Conservation (phyloP, 768 basidiomycete species). For the Daedaleopsis sinensis region DNA sequence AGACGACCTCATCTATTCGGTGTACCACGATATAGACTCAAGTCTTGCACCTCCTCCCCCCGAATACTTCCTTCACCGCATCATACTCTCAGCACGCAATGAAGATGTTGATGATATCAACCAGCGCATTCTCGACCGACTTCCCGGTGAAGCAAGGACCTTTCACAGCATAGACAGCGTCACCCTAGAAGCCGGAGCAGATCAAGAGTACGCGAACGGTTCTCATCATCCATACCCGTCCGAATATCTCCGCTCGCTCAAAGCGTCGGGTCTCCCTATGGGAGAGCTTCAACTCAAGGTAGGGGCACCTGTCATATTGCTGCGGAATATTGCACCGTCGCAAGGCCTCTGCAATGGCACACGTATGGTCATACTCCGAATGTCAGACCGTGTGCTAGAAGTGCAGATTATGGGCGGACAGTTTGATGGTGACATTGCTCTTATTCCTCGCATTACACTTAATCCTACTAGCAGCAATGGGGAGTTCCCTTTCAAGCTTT, state of each 20-base stretch:
- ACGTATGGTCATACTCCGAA: constrained; percentile 31
- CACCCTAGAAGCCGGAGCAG: no score
- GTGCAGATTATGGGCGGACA: constrained; percentile 39
- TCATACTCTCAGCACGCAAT: constrained; percentile 22
- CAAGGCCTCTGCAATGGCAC: constrained; percentile 42
- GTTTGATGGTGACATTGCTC: constrained; percentile 35
- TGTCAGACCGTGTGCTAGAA: constrained; percentile 37
- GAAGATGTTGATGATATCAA: constrained; percentile 39
- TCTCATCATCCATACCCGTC: constrained; percentile 18
- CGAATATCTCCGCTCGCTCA: constrained; percentile 31
- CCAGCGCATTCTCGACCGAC: constrained; percentile 14
- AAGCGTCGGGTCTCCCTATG: constrained; percentile 41
- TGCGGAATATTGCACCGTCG: constrained; percentile 43
- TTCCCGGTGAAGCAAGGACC: constrained; percentile 23
- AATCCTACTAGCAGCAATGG: constrained; percentile 26
- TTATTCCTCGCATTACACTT: constrained; percentile 36
- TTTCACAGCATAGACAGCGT: constrained; percentile 25
- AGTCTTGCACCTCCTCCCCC: constrained; percentile 39
- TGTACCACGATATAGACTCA: constrained; percentile 12
- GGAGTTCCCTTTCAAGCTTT: constrained; percentile 34
- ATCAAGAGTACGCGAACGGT: no score
- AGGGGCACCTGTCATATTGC: constrained; percentile 41
- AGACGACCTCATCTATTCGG: constrained; percentile 3
- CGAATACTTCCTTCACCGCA: constrained; percentile 40
- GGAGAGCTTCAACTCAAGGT: constrained; percentile 13